Percentiles rank a stretch among this genome's conserved stretches.
These are phyloP conservation scores for Diutina neorugosa DNA, from an alignment of 1,139 yeast genomes.

Conservation along the genomic window DNA sequence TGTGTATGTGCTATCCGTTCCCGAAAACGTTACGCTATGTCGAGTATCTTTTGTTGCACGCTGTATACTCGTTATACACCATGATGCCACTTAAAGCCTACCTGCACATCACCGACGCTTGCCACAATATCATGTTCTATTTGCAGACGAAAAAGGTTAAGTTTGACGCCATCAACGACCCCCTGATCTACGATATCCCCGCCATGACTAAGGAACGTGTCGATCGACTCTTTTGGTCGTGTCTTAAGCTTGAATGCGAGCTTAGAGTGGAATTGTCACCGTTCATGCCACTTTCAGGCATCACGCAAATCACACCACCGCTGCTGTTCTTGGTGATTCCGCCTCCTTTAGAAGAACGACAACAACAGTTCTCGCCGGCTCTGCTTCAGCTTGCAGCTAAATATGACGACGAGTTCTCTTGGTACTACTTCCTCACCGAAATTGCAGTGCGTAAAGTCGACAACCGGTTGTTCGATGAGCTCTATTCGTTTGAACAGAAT, in stretches of 20 bases:
- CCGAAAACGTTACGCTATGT: conserved; percentile 2
- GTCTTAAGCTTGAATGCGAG: conserved; percentile 36
- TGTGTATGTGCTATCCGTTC: conserved; percentile 3
- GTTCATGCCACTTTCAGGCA: conserved; percentile 28
- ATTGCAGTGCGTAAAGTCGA: conserved; percentile 37
- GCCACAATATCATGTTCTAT: conserved; percentile 24
- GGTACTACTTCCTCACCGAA: conserved; percentile 38
- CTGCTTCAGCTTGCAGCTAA: conserved; percentile 18
- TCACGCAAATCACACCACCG: conserved; percentile 29
- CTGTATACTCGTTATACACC: conserved; percentile 24
- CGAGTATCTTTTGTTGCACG: conserved; percentile 19
- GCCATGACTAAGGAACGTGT: conserved; percentile 10
- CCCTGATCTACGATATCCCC: conserved; percentile 7
- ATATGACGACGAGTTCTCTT: conserved; percentile 27
- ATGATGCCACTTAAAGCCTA: conserved; percentile 29
- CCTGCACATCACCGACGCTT: conserved; percentile 19
- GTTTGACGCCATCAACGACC: conserved; percentile 5
- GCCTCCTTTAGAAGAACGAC: conserved; percentile 13
- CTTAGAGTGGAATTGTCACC: conserved; percentile 33
- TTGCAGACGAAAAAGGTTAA: conserved; percentile 9
- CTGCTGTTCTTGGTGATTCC: conserved; percentile 31
- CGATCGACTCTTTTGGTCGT: conserved; percentile 34
- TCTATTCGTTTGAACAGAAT: conserved; percentile 14
- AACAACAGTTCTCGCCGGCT: conserved; percentile 15
- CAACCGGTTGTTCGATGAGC: conserved; percentile 30